A percentile compares a stretch with the other conserved stretches of the same genome.
These are phyloP conservation scores for Passalora sequoiae DNA, from an alignment of 2,329 filamentous ascomycete species.

Conservation along the genomic window DNA sequence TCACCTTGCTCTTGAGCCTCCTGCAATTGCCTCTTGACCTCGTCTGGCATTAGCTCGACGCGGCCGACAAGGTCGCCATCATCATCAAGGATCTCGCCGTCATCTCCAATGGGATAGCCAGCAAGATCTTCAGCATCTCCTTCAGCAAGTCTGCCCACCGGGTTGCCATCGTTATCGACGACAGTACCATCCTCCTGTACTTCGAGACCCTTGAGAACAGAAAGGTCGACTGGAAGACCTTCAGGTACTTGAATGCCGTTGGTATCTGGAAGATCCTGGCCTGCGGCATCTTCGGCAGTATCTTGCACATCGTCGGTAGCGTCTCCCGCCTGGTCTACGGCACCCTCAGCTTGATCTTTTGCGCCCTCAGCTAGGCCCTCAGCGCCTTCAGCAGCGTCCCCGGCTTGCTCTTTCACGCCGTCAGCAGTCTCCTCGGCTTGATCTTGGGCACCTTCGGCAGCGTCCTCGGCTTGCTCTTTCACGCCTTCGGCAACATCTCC, in stretches of 20 bases:
- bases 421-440: conserved; percentile 34
- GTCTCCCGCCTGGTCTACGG: too few species aligned
- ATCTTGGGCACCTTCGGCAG: conserved; percentile 31
- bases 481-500: conserved; percentile 23
- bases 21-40: conserved; percentile 39
- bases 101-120: conserved; percentile 49
- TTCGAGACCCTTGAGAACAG: conserved; percentile 46
- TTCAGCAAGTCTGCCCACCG: conserved; percentile 47
- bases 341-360: conserved; percentile 27
- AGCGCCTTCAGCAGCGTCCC: conserved; percentile 30
- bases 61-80: conserved; percentile 52
- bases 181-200: conserved; percentile 53
- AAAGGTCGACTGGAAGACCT: conserved; percentile 40
- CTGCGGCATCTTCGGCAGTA: conserved; percentile 28
- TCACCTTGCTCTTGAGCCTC: conserved; percentile 35
- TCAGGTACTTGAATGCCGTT: conserved; percentile 33
- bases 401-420: conserved; percentile 29
- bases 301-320: conserved; percentile 27
- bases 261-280: conserved; percentile 29
- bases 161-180: conserved; percentile 47
- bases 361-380: conserved; percentile 31
- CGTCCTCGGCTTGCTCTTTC: conserved; percentile 24
- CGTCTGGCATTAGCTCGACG: conserved; percentile 46
- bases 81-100: conserved; percentile 53
- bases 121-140: conserved; percentile 50